Percentiles rank a stretch among this genome's conserved stretches.
Evolutionary conservation across 1,284 basidiomycete species (phyloP).

Genomic region (Ceratorhiza oryzae-sativae): DNA sequence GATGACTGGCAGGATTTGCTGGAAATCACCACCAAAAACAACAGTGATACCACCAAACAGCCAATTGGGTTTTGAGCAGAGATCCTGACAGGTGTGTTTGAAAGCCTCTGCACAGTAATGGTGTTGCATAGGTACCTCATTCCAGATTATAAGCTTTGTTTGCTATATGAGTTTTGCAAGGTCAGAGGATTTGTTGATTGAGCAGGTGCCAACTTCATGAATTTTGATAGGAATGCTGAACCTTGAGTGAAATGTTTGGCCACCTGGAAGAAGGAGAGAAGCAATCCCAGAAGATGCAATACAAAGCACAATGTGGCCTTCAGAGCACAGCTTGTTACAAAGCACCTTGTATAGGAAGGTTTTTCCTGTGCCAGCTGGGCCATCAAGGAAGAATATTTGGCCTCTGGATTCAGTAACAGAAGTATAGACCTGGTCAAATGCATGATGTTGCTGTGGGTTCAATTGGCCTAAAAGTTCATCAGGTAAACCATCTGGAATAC

Average conservation of each 20-base stretch:
- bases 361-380: conserved; percentile 59
- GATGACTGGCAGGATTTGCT: conserved; percentile 55
- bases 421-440: conserved; percentile 50
- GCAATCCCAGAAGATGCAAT: conserved; percentile 59
- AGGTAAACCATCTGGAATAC: too few relatives aligned
- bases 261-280: conserved; percentile 54
- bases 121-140: conserved; percentile 54
- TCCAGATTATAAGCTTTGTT: conserved; percentile 53
- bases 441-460: conserved; percentile 53
- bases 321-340: conserved; percentile 48
- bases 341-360: conserved; percentile 58
- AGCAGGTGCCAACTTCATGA: conserved; percentile 46
- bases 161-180: conserved; percentile 48
- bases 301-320: conserved; percentile 53
- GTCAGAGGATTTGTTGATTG: conserved; percentile 43
- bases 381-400: conserved; percentile 55
- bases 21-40: conserved; percentile 56
- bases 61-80: conserved; percentile 43
- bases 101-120: conserved; percentile 50
- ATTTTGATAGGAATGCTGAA: conserved; percentile 57
- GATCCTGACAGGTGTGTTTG: conserved; percentile 50
- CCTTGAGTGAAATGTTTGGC: conserved; percentile 55
- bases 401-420: conserved; percentile 48
- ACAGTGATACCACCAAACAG: conserved; percentile 55
- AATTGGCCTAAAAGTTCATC: conserved; percentile 46